Percentiles rank a stretch among this genome's conserved stretches.
phyloP scores from a whole-genome alignment of 1,284 basidiomycete species.

The Pseudozyma flocculosa region DNA sequence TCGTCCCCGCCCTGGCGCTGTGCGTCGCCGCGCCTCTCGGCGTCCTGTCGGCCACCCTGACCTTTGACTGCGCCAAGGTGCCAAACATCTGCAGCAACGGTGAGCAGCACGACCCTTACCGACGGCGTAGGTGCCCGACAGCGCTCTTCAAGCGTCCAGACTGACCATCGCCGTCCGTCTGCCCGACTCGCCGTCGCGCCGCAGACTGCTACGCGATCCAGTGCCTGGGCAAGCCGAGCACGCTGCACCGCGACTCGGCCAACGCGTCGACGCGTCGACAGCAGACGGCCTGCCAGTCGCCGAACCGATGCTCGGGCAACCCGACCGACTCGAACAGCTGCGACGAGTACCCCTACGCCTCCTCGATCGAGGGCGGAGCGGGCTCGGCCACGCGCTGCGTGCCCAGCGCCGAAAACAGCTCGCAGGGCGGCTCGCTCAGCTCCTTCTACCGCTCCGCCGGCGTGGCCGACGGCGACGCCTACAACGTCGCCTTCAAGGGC shows the following conservation, averaged over 20 bases:
- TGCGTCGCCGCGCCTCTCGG: not conserved
- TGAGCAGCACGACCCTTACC: too few species aligned
- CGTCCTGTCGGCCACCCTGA: slow-evolving; percentile 19
- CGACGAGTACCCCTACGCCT: slow-evolving; percentile 43
- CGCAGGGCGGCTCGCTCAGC: slow-evolving; percentile 31
- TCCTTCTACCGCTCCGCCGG: slow-evolving; percentile 32
- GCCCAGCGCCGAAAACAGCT: slow-evolving; percentile 30
- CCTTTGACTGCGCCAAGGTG: slow-evolving; percentile 39
- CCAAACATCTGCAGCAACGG: slow-evolving; percentile 47
- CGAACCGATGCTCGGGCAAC: slow-evolving; percentile 38
- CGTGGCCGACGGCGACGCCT: slow-evolving; percentile 26
- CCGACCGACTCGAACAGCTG: slow-evolving; percentile 29
- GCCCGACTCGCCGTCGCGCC: not conserved
- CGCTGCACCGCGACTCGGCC: slow-evolving; percentile 38
- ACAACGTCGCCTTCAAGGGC: slow-evolving; percentile 34
- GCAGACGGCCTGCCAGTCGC: slow-evolving; percentile 31
- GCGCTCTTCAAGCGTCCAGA: too few species aligned
- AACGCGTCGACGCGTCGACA: slow-evolving; percentile 27
- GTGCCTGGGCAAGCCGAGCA: slow-evolving; percentile 32
- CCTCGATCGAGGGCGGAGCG: slow-evolving; percentile 33
- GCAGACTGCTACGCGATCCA: slow-evolving; percentile 36
- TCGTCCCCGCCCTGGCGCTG: too few species aligned
- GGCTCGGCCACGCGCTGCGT: slow-evolving; percentile 40
- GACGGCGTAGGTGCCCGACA: too few species aligned
- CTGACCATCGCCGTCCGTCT: too few species aligned